Percentiles rank a stretch among this genome's conserved stretches.
Conservation (phyloP, 768 basidiomycete genomes). For the Pleurotus platypus region DNA sequence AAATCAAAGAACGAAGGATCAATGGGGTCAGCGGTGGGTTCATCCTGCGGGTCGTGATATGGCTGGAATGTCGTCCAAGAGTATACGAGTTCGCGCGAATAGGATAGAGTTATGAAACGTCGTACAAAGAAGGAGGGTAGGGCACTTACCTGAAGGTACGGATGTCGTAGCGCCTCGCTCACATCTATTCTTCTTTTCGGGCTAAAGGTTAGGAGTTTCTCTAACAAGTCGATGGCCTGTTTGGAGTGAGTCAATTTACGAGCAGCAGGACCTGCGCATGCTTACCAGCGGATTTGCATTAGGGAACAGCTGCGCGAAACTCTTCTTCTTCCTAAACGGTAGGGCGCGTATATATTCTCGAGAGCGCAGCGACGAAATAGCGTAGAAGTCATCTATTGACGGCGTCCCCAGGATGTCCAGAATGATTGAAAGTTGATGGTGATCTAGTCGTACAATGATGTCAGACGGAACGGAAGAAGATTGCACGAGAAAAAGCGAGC, state of each 20-base stretch:
- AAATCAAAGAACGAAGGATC: constrained; percentile 84
- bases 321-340: constrained; percentile 79
- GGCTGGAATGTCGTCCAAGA: constrained; percentile 39
- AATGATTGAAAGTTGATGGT: constrained; percentile 90
- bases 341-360: constrained; percentile 88
- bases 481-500: constrained; percentile 21
- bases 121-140: too few species aligned
- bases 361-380: constrained; percentile 74
- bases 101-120: too few species aligned
- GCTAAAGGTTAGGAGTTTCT: constrained; percentile 78
- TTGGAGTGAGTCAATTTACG: background rate
- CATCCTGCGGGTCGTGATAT: constrained; percentile 87
- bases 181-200: constrained; percentile 88
- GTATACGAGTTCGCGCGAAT: too few species aligned
- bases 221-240: constrained; percentile 74
- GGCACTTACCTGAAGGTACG: constrained; percentile 70
- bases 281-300: constrained; percentile 64
- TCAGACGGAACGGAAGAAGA: background rate
- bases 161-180: constrained; percentile 83
- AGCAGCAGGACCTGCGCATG: background rate
- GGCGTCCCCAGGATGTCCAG: constrained; percentile 92
- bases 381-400: constrained; percentile 91
- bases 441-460: constrained; percentile 46
- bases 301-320: constrained; percentile 67
- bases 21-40: constrained; percentile 74